Evolutionary conservation across 2,329 filamentous ascomycete genomes (phyloP).

Genomic region (Amesomyces nigricolor): DNA sequence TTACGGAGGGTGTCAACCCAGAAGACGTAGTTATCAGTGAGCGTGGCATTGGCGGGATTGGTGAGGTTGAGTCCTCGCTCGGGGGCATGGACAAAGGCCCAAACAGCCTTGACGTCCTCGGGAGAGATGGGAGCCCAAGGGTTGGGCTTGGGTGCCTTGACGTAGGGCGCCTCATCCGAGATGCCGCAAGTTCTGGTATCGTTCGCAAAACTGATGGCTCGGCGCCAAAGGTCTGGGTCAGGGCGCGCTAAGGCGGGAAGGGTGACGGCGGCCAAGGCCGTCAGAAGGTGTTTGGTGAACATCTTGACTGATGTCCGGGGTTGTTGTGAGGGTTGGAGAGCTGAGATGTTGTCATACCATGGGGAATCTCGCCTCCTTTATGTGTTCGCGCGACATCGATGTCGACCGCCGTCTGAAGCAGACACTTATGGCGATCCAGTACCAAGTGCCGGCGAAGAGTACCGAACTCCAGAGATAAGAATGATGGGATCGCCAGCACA

Average conservation of each 20-base stretch:
- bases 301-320: constrained; percentile 2
- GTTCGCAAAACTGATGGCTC: constrained; percentile 8
- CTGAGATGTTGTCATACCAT: neutral
- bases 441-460: neutral
- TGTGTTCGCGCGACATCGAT: too few species aligned
- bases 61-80: constrained; percentile 42
- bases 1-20: constrained; percentile 41
- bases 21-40: constrained; percentile 43
- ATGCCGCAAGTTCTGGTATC: constrained; percentile 14
- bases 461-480: neutral
- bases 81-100: constrained; percentile 38
- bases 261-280: constrained; percentile 10
- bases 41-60: constrained; percentile 30
- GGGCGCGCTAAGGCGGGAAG: constrained; percentile 12
- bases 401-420: too few species aligned
- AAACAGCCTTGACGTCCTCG: constrained; percentile 40
- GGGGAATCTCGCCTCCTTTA: neutral
- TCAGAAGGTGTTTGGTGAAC: constrained; percentile 6
- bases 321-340: neutral
- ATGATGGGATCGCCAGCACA: neutral
- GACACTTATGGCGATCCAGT: neutral
- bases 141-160: constrained; percentile 37
- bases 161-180: constrained; percentile 15
- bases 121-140: constrained; percentile 38
- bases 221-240: constrained; percentile 15